Conservation (phyloP, 2,329 filamentous ascomycete species). For the Sordariomycetes sp. region DNA sequence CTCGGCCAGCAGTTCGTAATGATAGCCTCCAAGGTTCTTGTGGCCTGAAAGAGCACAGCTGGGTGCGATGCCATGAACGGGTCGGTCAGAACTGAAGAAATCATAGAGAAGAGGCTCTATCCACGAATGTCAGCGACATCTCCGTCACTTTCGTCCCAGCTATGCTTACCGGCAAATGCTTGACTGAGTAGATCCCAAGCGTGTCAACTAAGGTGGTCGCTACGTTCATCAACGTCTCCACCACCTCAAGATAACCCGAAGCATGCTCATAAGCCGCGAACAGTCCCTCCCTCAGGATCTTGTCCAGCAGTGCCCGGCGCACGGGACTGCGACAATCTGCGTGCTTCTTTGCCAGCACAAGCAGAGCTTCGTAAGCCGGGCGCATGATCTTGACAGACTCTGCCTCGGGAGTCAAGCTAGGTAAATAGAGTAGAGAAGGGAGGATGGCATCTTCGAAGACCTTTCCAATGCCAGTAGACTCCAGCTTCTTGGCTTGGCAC, state of each 20-base stretch:
- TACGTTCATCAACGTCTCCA: slow-evolving; percentile 48
- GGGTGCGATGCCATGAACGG: slow-evolving; percentile 53
- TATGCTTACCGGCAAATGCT: slow-evolving; percentile 52
- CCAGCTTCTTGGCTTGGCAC: slow-evolving; percentile 43
- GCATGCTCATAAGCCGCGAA: slow-evolving; percentile 48
- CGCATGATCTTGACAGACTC: slow-evolving; percentile 59
- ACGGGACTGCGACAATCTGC: slow-evolving; percentile 12
- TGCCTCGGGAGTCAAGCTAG: slow-evolving; percentile 63
- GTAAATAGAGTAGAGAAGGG: slow-evolving; percentile 68
- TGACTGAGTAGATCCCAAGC: slow-evolving; percentile 54
- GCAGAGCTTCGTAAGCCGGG: slow-evolving; percentile 57
- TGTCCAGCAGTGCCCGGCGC: slow-evolving; percentile 37
- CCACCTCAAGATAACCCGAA: slow-evolving; percentile 46
- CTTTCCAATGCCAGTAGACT: slow-evolving; percentile 52
- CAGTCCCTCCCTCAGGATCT: slow-evolving; percentile 45
- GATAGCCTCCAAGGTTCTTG: slow-evolving; percentile 44
- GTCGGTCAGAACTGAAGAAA: slow-evolving; percentile 56
- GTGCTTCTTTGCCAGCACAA: slow-evolving; percentile 38
- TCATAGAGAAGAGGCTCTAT: slow-evolving; percentile 57
- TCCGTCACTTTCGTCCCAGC: not conserved
- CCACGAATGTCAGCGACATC: not conserved
- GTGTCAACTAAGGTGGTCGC: slow-evolving; percentile 39
- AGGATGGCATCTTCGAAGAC: slow-evolving; percentile 63
- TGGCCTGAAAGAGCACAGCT: slow-evolving; percentile 41
- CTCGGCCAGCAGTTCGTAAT: slow-evolving; percentile 63